A percentile compares a stretch with the other conserved stretches of the same genome.
These are phyloP conservation scores for Pythium phragmitis DNA, from an alignment of 352 stramenopile genomes.

Conservation along the genomic window DNA sequence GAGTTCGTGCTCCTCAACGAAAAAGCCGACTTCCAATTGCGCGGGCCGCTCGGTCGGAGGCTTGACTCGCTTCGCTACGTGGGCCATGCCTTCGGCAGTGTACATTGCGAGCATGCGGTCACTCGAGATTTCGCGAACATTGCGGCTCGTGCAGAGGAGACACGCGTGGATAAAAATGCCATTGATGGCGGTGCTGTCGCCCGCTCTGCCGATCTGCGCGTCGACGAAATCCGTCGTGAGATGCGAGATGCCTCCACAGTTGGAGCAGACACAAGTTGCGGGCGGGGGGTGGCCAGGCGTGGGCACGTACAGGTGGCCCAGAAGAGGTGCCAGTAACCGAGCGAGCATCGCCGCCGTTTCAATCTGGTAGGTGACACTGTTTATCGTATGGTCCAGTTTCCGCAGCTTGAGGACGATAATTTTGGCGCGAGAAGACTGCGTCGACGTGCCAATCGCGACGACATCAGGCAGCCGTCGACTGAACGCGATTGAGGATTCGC, in stretches of 20 bases:
- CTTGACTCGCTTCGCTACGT: slow-evolving; percentile 35
- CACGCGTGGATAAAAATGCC: slow-evolving; percentile 54
- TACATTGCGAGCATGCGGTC: slow-evolving; percentile 59
- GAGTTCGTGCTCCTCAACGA: slow-evolving; percentile 29
- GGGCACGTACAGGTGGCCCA: slow-evolving; percentile 37
- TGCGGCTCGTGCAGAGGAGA: slow-evolving; percentile 65
- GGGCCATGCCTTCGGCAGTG: slow-evolving; percentile 39
- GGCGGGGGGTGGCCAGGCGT: slow-evolving; percentile 35
- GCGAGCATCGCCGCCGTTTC: slow-evolving; percentile 35
- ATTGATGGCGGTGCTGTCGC: neutral
- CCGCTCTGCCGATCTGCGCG: neutral
- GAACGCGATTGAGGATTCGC: slow-evolving; percentile 34
- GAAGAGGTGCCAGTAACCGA: slow-evolving; percentile 39
- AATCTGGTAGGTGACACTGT: slow-evolving; percentile 57
- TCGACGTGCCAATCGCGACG: slow-evolving; percentile 50
- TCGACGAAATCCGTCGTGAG: slow-evolving; percentile 50
- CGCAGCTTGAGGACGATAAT: slow-evolving; percentile 57
- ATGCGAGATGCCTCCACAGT: slow-evolving; percentile 60
- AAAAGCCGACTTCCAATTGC: slow-evolving; percentile 31
- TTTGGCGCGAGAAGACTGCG: slow-evolving; percentile 48
- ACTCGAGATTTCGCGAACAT: slow-evolving; percentile 62
- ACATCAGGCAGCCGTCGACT: slow-evolving; percentile 48
- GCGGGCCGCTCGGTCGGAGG: slow-evolving; percentile 31
- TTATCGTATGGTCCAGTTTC: slow-evolving; percentile 26
- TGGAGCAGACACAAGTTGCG: slow-evolving; percentile 50